Base-by-base conservation (phyloP, 192 early-diverging fungal species). In the Entrophospora sp. region DNA sequence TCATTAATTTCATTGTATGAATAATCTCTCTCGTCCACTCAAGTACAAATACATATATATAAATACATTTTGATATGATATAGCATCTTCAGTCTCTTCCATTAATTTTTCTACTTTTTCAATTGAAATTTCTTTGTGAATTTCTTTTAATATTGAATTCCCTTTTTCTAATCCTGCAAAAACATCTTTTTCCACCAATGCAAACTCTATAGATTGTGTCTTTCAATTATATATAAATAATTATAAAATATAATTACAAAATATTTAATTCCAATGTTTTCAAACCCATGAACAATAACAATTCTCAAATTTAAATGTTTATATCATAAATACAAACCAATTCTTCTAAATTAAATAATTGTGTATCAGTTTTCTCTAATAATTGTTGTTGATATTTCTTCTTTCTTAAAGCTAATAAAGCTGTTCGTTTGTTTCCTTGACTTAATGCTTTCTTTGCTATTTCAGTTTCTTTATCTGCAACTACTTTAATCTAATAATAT, bases 311-410 rank as follows among this genome's bases (percentile, higher is more conserved):
- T 24, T 6, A 16, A 64, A 46, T 12, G 20, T 22, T n/a, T 12
- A 9, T 7, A 24, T n/a, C 8, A 27, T 31, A 13, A 44, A 45
- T 27, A 30, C 66, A 34, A 75, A 90, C 87, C 79, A 99, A 75
- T 65, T 94, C 87, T 76, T 97, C 92, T 28, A 99, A 74, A 37
- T 84, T 97, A 56, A 90, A 75, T 42, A 99, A 81, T 77, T 99
- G 94, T 20, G 88, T 70, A 58, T 91, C 89, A 3, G 93, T 90
- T 74, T 91, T 88, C 45, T 79, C 74, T 22, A 97, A 77, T 65
- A 96, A 79, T 61, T 85, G 82, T 73, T 97, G 89, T 74, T 97
- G 94, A 71, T 94, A 97, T 71, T 96, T 96, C 73, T 95, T 95
- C 80, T 94, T 93, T 70, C 90, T 89, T 13, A 99, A 81, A 1